Percentiles rank a stretch among this genome's conserved stretches.
These are phyloP conservation scores for Lepiota venenata DNA, from an alignment of 768 basidiomycete species.

Conservation along the genomic window DNA sequence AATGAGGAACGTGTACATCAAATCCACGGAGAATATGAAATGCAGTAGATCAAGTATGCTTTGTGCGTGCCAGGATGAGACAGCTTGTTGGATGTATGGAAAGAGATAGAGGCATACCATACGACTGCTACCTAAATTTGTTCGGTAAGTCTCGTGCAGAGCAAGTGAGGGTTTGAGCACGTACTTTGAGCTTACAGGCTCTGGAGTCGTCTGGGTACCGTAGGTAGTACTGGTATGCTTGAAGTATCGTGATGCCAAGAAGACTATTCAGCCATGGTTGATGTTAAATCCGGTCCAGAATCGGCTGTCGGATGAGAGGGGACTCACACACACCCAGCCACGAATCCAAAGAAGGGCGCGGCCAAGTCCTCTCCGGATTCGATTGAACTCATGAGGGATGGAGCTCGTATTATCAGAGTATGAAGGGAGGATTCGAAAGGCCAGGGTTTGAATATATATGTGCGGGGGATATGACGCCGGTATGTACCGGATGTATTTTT, in stretches of 20 bases:
- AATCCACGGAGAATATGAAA: constrained; percentile 2
- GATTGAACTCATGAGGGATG: background rate
- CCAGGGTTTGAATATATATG: too few relatives aligned
- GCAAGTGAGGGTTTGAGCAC: background rate
- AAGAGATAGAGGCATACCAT: background rate
- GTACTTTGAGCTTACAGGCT: constrained; percentile 1
- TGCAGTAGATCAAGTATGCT: constrained; percentile 2
- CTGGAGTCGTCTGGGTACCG: background rate
- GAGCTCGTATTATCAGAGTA: too few relatives aligned
- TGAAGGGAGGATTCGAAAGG: too few relatives aligned
- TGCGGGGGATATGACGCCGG: too few relatives aligned
- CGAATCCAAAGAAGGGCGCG: constrained; percentile 5
- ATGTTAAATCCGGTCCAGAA: background rate
- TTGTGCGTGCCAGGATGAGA: background rate
- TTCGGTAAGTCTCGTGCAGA: background rate
- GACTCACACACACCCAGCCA: constrained; percentile 1
- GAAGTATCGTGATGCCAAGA: constrained; percentile 6
- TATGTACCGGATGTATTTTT: too few relatives aligned
- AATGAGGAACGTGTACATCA: constrained; percentile 8
- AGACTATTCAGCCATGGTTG: background rate
- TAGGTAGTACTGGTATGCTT: constrained; percentile 3
- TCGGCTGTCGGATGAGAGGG: too few relatives aligned
- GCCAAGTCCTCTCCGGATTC: background rate
- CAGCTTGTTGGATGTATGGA: background rate
- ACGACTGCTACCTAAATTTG: background rate